Evolutionary conservation across 768 basidiomycete genomes (phyloP).

Genomic region (Porphyrellus cyaneotinctus): DNA sequence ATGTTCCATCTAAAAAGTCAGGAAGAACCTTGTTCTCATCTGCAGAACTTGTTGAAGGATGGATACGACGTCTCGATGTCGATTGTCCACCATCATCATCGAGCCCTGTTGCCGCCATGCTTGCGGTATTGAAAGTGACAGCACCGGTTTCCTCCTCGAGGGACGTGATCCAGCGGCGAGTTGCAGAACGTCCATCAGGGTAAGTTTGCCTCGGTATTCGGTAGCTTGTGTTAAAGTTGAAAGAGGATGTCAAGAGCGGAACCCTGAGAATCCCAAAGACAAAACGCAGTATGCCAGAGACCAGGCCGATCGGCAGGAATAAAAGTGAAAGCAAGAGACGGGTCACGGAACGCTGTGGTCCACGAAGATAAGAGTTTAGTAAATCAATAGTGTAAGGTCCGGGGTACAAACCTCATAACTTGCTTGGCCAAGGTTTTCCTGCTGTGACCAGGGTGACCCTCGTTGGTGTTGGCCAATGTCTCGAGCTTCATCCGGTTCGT

Average conservation of each 20-base stretch:
- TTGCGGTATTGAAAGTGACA: conserved; percentile 44
- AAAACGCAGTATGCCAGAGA: conserved; percentile 48
- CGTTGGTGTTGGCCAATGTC: no score
- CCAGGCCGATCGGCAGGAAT: conserved; percentile 54
- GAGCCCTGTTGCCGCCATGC: conserved; percentile 35
- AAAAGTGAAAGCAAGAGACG: conserved; percentile 36
- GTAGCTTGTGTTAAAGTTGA: conserved; percentile 42
- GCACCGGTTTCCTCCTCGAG: conserved; percentile 87
- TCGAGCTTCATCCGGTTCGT: no score
- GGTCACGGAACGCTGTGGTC: conserved; percentile 6
- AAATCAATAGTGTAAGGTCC: background rate
- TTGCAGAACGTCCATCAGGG: conserved; percentile 46
- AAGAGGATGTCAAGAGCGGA: conserved; percentile 56
- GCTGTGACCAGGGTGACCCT: no score
- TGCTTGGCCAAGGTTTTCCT: no score
- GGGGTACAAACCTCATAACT: conserved; percentile 7
- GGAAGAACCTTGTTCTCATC: conserved; percentile 57
- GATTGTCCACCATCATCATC: conserved; percentile 44
- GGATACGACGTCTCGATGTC: conserved; percentile 32
- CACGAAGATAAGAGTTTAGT: background rate
- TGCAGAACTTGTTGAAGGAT: conserved; percentile 26
- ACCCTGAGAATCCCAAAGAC: conserved; percentile 64
- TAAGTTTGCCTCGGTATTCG: conserved; percentile 35
- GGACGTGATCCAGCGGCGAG: conserved; percentile 73
- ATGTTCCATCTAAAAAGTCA: conserved; percentile 75